These are phyloP conservation scores for Westerdykella aurantiaca DNA, from an alignment of 2,329 filamentous ascomycete genomes.

Conservation along the genomic window DNA sequence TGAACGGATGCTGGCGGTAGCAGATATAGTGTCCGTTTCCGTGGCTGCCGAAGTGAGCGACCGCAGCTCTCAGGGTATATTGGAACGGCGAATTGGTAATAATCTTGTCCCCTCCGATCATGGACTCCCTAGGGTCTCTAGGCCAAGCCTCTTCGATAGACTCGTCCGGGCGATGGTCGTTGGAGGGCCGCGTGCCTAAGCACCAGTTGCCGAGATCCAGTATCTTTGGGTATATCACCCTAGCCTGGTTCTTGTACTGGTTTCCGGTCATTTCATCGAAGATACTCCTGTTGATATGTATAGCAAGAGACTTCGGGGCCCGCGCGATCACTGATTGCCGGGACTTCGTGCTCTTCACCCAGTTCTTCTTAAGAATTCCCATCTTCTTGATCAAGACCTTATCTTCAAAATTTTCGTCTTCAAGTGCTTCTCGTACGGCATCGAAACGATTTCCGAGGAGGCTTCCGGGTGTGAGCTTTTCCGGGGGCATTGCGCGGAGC, in stretches of 20 bases:
- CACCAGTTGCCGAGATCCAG: constrained; percentile 83
- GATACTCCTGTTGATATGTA: constrained; percentile 88
- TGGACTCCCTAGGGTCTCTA: constrained; percentile 62
- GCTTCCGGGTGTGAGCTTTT: constrained; percentile 37
- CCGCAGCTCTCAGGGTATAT: constrained; percentile 75
- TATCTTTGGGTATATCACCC: constrained; percentile 66
- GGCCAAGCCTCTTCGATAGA: constrained; percentile 60
- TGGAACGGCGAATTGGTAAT: constrained; percentile 38
- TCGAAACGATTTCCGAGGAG: constrained; percentile 53
- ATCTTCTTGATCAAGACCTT: constrained; percentile 48
- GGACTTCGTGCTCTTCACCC: constrained; percentile 75
- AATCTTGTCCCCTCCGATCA: constrained; percentile 54
- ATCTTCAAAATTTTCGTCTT: constrained; percentile 65
- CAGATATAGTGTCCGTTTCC: constrained; percentile 96
- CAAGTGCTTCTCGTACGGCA: constrained; percentile 64
- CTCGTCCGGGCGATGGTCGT: constrained; percentile 22
- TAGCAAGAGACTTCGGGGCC: constrained; percentile 69
- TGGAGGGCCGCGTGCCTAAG: constrained; percentile 53
- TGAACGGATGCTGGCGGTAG: constrained; percentile 63
- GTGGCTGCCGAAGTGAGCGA: constrained; percentile 85
- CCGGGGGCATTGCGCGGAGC: constrained; percentile 16
- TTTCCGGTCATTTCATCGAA: constrained; percentile 79
- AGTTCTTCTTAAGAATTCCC: constrained; percentile 53
- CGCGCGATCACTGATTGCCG: constrained; percentile 82
- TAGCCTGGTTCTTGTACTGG: constrained; percentile 76